Conservation (phyloP, 2,329 filamentous ascomycete genomes). For the Paecilomyces dactylethromorphus region DNA sequence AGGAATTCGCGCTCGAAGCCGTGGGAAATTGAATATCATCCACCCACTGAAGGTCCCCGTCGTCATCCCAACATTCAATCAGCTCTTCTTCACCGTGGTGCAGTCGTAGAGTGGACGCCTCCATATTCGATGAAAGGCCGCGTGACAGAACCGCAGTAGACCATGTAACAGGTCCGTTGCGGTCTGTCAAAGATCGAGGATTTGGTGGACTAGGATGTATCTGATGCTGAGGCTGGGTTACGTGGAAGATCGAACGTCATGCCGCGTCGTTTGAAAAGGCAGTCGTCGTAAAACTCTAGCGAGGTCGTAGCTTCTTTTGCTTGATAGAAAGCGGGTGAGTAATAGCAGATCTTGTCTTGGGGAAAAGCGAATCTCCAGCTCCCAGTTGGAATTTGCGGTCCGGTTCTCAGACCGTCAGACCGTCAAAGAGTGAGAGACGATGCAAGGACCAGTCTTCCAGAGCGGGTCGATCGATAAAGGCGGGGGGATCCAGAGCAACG, state of each 20-base stretch:
- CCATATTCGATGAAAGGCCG: slow-evolving; percentile 24
- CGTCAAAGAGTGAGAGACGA: background rate
- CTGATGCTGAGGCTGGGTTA: slow-evolving; percentile 13
- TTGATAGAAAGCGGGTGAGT: background rate
- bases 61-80: slow-evolving; percentile 46
- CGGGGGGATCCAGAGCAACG: background rate
- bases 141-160: background rate
- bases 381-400: background rate
- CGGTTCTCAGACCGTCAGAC: background rate
- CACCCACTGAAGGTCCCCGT: slow-evolving; percentile 40
- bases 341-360: background rate
- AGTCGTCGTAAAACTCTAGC: background rate
- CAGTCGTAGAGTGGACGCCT: slow-evolving; percentile 26
- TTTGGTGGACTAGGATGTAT: slow-evolving; percentile 12
- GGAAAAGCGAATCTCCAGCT: background rate
- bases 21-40: slow-evolving; percentile 41
- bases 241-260: slow-evolving; percentile 19
- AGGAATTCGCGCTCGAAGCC: slow-evolving; percentile 39
- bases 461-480: background rate
- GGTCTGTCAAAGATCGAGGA: background rate
- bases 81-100: slow-evolving; percentile 27
- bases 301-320: background rate
- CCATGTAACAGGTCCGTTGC: background rate
- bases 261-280: slow-evolving; percentile 10
- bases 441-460: background rate